These are phyloP conservation scores for Populus hybrid DNA, from an alignment of 441 rosid species.

Conservation along the genomic window DNA sequence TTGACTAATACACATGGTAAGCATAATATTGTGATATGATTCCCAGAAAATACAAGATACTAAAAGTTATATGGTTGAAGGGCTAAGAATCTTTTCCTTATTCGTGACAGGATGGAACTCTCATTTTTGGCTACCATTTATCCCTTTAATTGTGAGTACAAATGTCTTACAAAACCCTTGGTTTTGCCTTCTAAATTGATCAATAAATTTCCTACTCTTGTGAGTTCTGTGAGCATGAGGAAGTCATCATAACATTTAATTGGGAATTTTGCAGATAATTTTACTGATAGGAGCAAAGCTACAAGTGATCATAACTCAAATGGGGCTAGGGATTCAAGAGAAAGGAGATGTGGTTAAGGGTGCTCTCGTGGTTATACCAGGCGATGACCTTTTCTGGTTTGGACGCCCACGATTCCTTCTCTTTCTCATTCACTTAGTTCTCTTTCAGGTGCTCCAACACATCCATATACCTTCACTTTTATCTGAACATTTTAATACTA, in stretches of 20 bases:
- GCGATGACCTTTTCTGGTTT: slow-evolving; percentile 94
- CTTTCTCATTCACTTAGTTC: slow-evolving; percentile 74
- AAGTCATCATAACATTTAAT: neutral
- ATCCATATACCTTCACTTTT: neutral
- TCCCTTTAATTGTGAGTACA: slow-evolving; percentile 76
- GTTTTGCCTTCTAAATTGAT: neutral
- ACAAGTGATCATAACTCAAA: slow-evolving; percentile 75
- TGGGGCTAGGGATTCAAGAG: slow-evolving; percentile 80
- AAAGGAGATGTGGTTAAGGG: slow-evolving; percentile 92
- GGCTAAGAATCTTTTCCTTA: slow-evolving; percentile 6
- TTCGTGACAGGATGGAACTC: slow-evolving; percentile 58
- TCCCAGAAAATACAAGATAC: neutral
- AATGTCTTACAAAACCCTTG: neutral
- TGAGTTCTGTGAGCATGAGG: neutral
- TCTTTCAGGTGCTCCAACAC: slow-evolving; percentile 61
- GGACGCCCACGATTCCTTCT: slow-evolving; percentile 81
- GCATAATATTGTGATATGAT: slow-evolving; percentile 1
- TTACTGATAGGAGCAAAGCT: slow-evolving; percentile 77
- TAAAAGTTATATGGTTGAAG: neutral
- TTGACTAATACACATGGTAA: slow-evolving; percentile 77
- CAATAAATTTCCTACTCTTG: neutral
- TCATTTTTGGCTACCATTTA: slow-evolving; percentile 78
- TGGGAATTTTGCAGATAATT: slow-evolving; percentile 43
- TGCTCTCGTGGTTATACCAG: slow-evolving; percentile 84
- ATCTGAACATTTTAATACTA: neutral